phyloP scores from a whole-genome alignment of 495 filamentous ascomycete genomes.

The Aspergillus mulundensis region DNA sequence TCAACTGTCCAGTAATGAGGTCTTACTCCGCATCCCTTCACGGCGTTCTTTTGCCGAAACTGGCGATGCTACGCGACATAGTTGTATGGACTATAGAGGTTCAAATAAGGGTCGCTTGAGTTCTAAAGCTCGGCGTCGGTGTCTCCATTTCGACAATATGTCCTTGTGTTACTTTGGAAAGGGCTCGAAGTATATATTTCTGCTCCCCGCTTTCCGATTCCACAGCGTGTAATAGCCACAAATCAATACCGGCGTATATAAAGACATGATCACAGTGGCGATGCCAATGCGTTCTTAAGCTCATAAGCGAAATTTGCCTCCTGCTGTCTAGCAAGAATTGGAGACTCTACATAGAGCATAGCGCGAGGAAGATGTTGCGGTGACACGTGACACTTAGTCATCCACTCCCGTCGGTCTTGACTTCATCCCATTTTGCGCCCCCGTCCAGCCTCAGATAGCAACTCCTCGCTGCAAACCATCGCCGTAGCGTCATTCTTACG shows the following conservation, averaged over 20 bases:
- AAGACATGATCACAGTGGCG: too few relatives aligned
- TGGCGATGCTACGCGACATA: neutral
- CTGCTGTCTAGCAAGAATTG: neutral
- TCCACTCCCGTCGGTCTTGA: slow-evolving; percentile 8
- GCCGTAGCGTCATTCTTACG: slow-evolving; percentile 30
- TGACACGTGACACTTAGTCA: slow-evolving; percentile 18
- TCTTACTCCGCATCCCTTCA: neutral
- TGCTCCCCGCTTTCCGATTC: too few relatives aligned
- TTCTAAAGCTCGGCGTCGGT: too few relatives aligned
- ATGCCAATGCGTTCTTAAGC: too few relatives aligned
- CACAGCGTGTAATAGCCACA: too few relatives aligned
- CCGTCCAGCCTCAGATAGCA: slow-evolving; percentile 14
- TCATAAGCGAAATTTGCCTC: neutral
- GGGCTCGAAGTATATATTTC: too few relatives aligned
- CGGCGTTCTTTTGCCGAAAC: neutral
- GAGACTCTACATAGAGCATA: neutral
- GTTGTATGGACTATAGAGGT: too few relatives aligned
- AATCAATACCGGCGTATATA: too few relatives aligned
- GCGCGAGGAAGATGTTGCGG: neutral
- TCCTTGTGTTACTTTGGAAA: too few relatives aligned
- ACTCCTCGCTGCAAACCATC: slow-evolving; percentile 18
- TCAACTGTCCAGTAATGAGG: neutral
- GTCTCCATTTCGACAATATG: too few relatives aligned
- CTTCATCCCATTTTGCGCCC: slow-evolving; percentile 14
- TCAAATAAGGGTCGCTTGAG: too few relatives aligned